These are phyloP conservation scores for Solanum pinnatisectum DNA, from an alignment of 257 asterid species.

Conservation along the genomic window DNA sequence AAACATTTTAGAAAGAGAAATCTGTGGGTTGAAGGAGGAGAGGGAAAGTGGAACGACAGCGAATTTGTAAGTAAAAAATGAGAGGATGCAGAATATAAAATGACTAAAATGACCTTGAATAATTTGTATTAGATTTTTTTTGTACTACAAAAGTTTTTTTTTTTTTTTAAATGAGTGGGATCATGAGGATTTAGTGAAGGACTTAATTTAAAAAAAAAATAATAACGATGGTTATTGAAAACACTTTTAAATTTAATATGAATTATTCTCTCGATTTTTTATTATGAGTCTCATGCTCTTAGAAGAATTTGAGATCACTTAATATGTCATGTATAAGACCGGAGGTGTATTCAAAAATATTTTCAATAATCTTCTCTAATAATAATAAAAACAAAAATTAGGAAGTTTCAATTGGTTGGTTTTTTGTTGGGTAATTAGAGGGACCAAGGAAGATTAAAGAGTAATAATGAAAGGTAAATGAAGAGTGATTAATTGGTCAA, in stretches of 20 bases:
- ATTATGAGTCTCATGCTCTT: rapidly evolving
- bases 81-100: slow-evolving; percentile 1
- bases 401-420: not conserved
- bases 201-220: not conserved
- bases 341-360: too few species aligned
- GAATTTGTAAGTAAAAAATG: slow-evolving; percentile 27
- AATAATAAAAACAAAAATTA: not conserved
- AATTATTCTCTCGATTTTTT: not conserved
- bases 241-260: too few species aligned
- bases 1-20: not conserved
- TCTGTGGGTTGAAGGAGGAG: slow-evolving; percentile 24
- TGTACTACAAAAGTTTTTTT: slow-evolving; percentile 26
- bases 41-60: slow-evolving; percentile 13
- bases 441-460: not conserved
- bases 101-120: slow-evolving; percentile 9
- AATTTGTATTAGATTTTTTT: slow-evolving; percentile 22
- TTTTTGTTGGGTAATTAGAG: not conserved
- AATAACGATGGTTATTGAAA: too few species aligned
- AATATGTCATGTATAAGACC: rapidly evolving
- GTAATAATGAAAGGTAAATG: not conserved
- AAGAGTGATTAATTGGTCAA: not conserved
- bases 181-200: not conserved
- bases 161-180: too few species aligned
- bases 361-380: not conserved
- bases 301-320: not conserved